Evolutionary conservation across 768 basidiomycete species (phyloP).

Genomic region (Cyathus striatus): DNA sequence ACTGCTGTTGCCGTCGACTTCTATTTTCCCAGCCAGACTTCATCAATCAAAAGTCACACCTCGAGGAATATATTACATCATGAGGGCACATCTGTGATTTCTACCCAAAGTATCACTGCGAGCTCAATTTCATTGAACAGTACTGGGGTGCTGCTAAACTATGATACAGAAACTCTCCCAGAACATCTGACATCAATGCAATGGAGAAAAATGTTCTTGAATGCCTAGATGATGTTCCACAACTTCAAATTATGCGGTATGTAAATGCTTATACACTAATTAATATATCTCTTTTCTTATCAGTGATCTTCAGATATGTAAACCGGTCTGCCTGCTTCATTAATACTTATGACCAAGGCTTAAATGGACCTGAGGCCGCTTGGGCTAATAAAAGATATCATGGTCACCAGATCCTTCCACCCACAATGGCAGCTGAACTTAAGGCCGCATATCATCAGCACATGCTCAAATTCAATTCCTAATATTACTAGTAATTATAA

Average conservation of each 20-base stretch:
- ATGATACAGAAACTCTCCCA: constrained; percentile 10
- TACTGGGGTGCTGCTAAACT: constrained; percentile 24
- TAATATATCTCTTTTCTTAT: background rate
- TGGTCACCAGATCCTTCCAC: constrained; percentile 20
- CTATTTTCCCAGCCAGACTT: background rate
- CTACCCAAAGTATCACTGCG: constrained; percentile 23
- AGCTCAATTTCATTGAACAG: constrained; percentile 27
- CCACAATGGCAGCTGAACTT: constrained; percentile 8
- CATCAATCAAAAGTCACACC: background rate
- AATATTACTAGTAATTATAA: too few relatives aligned
- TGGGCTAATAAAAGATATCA: constrained; percentile 24
- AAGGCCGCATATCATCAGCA: too few relatives aligned
- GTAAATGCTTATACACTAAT: background rate
- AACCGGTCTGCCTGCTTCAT: constrained; percentile 17
- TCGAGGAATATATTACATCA: background rate
- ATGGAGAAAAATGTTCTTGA: constrained; percentile 20
- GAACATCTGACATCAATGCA: constrained; percentile 17
- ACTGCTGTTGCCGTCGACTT: constrained; percentile 17
- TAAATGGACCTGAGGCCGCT: constrained; percentile 19
- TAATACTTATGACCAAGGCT: constrained; percentile 16
- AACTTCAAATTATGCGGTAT: constrained; percentile 16
- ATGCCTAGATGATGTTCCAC: constrained; percentile 18
- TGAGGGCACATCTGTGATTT: constrained; percentile 8
- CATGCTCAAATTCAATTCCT: too few relatives aligned
- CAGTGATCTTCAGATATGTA: constrained; percentile 11